A percentile compares a stretch with the other conserved stretches of the same genome.
phyloP scores from a whole-genome alignment of 192 early-diverging fungal genomes.

The Dissophora ornata region DNA sequence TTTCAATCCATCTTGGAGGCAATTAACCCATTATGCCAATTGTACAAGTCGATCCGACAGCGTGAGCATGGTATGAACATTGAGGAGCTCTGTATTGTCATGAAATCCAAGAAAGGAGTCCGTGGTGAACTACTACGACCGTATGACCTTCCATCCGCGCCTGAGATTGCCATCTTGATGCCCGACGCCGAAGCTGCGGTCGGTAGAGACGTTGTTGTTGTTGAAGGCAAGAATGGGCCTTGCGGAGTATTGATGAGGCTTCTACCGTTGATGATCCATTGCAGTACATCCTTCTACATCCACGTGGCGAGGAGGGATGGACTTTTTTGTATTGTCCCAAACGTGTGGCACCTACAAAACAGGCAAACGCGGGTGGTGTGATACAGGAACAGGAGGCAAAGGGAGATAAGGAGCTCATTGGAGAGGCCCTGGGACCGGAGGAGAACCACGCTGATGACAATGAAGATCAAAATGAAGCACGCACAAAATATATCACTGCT shows the following conservation, averaged over 20 bases:
- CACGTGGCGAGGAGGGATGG: no score
- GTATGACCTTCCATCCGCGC: conserved; percentile 4
- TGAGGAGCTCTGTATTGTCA: no score
- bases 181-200: background rate
- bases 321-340: background rate
- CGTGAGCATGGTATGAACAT: no score
- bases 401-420: background rate
- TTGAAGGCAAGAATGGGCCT: background rate
- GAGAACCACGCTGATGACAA: no score
- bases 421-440: background rate
- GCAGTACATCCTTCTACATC: no score
- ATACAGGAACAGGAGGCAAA: conserved; percentile 3
- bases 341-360: background rate
- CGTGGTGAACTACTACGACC: conserved; percentile 6
- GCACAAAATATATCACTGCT: background rate
- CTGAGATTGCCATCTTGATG: conserved; percentile 4
- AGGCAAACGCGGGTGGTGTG: background rate
- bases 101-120: no score
- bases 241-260: background rate
- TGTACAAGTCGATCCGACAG: no score
- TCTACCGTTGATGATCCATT: background rate
- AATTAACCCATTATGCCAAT: no score
- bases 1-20: no score
- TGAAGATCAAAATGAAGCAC: background rate
- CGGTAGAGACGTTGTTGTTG: background rate